phyloP scores from a whole-genome alignment of 805 yeast species.

The Diddensiella transvaalensis region DNA sequence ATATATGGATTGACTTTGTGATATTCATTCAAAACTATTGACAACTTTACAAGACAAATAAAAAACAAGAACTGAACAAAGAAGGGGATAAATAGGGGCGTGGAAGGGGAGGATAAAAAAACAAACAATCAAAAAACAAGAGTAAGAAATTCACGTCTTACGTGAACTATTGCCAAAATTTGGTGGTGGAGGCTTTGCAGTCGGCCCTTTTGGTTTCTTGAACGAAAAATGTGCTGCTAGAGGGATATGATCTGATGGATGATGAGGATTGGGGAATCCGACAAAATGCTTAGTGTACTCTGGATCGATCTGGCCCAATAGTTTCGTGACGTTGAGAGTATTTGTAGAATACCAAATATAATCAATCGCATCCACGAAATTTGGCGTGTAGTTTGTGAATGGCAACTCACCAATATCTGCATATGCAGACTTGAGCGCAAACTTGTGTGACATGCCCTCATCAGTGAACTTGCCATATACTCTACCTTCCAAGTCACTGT shows the following conservation, averaged over 20 bases:
- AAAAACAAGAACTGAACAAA: neutral
- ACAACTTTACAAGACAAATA: neutral
- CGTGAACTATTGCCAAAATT: constrained; percentile 20
- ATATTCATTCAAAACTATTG: constrained; percentile 3
- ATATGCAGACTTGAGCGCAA: constrained; percentile 82
- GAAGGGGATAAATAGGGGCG: neutral
- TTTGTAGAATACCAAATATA: constrained; percentile 92
- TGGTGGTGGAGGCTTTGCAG: constrained; percentile 21
- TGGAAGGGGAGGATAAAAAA: neutral
- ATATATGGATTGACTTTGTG: neutral
- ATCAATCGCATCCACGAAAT: constrained; percentile 89
- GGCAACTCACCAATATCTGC: constrained; percentile 83
- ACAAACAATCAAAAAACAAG: neutral
- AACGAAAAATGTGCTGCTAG: constrained; percentile 74
- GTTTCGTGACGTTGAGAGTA: constrained; percentile 75
- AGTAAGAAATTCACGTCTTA: constrained; percentile 1
- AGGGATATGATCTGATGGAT: constrained; percentile 95
- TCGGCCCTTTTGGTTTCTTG: constrained; percentile 31
- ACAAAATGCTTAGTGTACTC: constrained; percentile 72
- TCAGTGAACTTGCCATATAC: constrained; percentile 88
- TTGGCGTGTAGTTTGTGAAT: constrained; percentile 91
- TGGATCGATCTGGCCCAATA: constrained; percentile 78
- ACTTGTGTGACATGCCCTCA: constrained; percentile 78
- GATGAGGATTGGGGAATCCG: constrained; percentile 91
- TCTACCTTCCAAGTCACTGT: constrained; percentile 76